Evolutionary conservation across 441 rosid genomes (phyloP), one percentile per base, ranked within the genome.

Genomic region (Pelargonium fulgidum): DNA sequence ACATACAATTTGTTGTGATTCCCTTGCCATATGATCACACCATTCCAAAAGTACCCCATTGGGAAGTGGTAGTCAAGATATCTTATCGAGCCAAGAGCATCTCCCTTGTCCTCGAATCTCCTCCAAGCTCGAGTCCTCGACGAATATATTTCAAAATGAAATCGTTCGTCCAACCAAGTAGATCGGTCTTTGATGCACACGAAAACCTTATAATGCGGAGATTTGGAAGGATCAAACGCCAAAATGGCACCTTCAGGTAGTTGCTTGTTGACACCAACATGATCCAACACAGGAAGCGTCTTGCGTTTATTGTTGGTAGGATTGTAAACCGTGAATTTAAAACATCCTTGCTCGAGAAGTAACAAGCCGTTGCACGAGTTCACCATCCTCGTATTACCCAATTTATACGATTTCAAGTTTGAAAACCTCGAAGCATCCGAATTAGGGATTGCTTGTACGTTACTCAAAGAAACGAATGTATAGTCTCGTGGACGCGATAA

Each of bases 11-110:
- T 52, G 22, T 14, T 17, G 9, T 52, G 59, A 22, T 52, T 52
- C 20, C 59, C 59, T 52, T 14, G 59, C 59, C 59, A 52, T n/a
- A 52, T 52, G 22, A 52, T 52, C 59, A 52, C 59, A 6, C 59
- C 59, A 16, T 52, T 52, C 59, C 59, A 52, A 52, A 52, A 52
- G 22, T 52, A 22, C 4, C 59, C 59, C 59, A 52, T 52, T 16
- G 59, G 59, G 59, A 52, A 52, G 20, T 52, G 6, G 59, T 52
- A 52, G 20, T 52, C 59, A 16, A 52, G 59, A 17, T 52, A 52
- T 7, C 59, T 22, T n/a, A 52, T 52, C 10, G 59, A 52, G 8
- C 16, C 59, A 7, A n/a, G 16, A 52, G 8, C 22, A 16, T 52
- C 59, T 52, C 59, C 59, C 17, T 16, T 7, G 17, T 52, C 59